phyloP scores from a whole-genome alignment of 331 rosid species.

The Prunus yedoensis region DNA sequence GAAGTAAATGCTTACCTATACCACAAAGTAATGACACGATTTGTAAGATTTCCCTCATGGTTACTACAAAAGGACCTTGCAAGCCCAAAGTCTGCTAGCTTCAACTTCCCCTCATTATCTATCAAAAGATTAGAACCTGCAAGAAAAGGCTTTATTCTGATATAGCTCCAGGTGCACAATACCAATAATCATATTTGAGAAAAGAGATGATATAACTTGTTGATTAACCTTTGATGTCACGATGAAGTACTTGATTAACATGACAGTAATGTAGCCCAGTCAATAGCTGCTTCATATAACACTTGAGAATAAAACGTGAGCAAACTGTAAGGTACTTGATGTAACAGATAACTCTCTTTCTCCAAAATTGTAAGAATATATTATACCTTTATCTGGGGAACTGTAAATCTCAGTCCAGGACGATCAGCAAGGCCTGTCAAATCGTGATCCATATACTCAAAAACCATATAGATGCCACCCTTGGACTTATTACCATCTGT shows the following conservation, averaged over 20 bases:
- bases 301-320: conserved; percentile 34
- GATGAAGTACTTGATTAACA: conserved; percentile 69
- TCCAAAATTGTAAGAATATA: background rate
- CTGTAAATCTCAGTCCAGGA: conserved; percentile 74
- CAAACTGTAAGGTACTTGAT: background rate
- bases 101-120: conserved; percentile 76
- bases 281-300: conserved; percentile 73
- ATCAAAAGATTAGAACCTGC: conserved; percentile 80
- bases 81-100: conserved; percentile 79
- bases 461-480: conserved; percentile 84
- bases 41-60: conserved; percentile 66
- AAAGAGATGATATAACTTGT: conserved; percentile 4
- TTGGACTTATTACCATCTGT: conserved; percentile 61
- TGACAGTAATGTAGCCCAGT: conserved; percentile 82
- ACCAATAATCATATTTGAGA: background rate
- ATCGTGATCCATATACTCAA: conserved; percentile 89
- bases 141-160: conserved; percentile 16
- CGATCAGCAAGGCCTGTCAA: conserved; percentile 79
- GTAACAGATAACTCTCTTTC: background rate
- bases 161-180: conserved; percentile 3
- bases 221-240: conserved; percentile 71
- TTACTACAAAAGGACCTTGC: conserved; percentile 62
- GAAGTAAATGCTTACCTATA: conserved; percentile 50
- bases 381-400: conserved; percentile 69
- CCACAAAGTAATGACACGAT: conserved; percentile 82